phyloP scores from a whole-genome alignment of 805 yeast genomes.

The Spencermartinsiella europaea region DNA sequence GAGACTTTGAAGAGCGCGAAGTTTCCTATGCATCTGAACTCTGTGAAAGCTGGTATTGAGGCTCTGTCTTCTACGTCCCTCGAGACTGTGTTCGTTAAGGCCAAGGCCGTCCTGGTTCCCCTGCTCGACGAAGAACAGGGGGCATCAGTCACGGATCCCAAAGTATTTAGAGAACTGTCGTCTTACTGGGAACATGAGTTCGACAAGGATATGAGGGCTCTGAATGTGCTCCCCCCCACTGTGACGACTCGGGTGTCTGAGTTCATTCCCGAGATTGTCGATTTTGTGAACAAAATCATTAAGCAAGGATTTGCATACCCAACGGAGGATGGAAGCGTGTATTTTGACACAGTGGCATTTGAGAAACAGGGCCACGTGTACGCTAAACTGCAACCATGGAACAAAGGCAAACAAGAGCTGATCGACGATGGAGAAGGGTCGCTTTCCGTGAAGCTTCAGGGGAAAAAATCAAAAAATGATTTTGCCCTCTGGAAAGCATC shows the following conservation, averaged over 20 bases:
- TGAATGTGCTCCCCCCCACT: slow-evolving; percentile 81
- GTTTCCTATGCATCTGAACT: slow-evolving; percentile 74
- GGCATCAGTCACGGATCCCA: slow-evolving; percentile 73
- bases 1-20: slow-evolving; percentile 65
- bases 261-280: slow-evolving; percentile 87
- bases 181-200: slow-evolving; percentile 84
- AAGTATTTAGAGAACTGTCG: slow-evolving; percentile 74
- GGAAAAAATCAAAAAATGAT: slow-evolving; percentile 73
- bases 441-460: slow-evolving; percentile 46
- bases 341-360: slow-evolving; percentile 82
- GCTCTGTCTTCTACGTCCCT: slow-evolving; percentile 32
- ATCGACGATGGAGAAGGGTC: slow-evolving; percentile 96
- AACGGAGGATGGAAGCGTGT: slow-evolving; percentile 88
- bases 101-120: slow-evolving; percentile 76
- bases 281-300: slow-evolving; percentile 69
- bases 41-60: slow-evolving; percentile 48
- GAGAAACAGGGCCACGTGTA: slow-evolving; percentile 75
- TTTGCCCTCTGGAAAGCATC: slow-evolving; percentile 97
- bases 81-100: slow-evolving; percentile 39
- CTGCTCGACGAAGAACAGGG: slow-evolving; percentile 69
- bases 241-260: slow-evolving; percentile 93
- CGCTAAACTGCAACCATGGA: slow-evolving; percentile 98
- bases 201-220: slow-evolving; percentile 76
- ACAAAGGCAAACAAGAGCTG: slow-evolving; percentile 78
- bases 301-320: slow-evolving; percentile 78